These are phyloP conservation scores for Pseudonectria foliicola DNA, from an alignment of 2,329 filamentous ascomycete genomes.

Conservation along the genomic window DNA sequence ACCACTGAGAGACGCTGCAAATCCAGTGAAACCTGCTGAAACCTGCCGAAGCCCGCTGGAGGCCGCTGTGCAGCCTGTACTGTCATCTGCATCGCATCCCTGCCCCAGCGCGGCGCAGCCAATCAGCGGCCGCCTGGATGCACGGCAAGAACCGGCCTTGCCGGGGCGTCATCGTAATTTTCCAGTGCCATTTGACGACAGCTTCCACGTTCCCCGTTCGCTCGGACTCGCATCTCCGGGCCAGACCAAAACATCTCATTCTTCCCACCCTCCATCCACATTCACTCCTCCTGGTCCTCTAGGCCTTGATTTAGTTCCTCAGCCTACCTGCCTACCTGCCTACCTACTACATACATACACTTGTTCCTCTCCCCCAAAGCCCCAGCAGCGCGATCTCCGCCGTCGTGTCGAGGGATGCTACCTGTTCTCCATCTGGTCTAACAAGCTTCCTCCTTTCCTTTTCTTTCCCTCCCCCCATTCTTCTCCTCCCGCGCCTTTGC, in stretches of 20 bases:
- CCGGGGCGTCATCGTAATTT: conserved; percentile 24
- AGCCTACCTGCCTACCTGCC: conserved; percentile 8
- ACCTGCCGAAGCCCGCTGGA: no score
- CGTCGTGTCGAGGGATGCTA: conserved; percentile 24
- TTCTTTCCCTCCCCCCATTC: conserved; percentile 12
- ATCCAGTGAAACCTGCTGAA: no score
- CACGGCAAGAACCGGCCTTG: conserved; percentile 23
- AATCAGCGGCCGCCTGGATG: conserved; percentile 12
- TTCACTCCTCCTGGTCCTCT: conserved; percentile 5
- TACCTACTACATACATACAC: conserved; percentile 8
- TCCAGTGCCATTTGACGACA: conserved; percentile 6
- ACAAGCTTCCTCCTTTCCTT: conserved; percentile 22
- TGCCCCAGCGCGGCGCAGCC: conserved; percentile 7
- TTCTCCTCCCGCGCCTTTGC: conserved; percentile 12
- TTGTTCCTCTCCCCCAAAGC: conserved; percentile 16
- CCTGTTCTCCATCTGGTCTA: conserved; percentile 17
- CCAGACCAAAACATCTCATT: conserved; percentile 2
- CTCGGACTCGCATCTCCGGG: background rate
- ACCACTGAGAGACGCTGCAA: no score
- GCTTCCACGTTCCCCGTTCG: background rate
- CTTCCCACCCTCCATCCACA: conserved; percentile 2
- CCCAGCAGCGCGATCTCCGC: conserved; percentile 29
- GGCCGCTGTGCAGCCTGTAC: no score
- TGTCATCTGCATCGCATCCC: no score
- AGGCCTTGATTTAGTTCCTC: conserved; percentile 4